phyloP scores from a whole-genome alignment of 345 rosid species.

The Passiflora organensis region DNA sequence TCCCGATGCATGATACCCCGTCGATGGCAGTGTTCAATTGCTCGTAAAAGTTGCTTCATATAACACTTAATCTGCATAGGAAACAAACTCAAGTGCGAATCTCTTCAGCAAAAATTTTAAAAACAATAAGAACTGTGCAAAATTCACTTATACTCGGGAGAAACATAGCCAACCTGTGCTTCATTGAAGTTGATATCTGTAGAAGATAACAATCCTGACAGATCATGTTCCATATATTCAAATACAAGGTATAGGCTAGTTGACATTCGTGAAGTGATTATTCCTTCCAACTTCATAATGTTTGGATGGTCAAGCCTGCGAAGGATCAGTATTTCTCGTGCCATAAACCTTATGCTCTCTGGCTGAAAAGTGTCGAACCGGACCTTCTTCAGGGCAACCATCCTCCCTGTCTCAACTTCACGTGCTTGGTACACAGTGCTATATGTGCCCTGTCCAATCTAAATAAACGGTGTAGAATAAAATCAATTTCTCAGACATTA shows the following conservation, averaged over 20 bases:
- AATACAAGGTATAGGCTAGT: slow-evolving; percentile 65
- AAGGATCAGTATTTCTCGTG: slow-evolving; percentile 65
- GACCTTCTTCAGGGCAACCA: slow-evolving; percentile 77
- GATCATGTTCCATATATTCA: slow-evolving; percentile 86
- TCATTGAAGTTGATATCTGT: slow-evolving; percentile 55
- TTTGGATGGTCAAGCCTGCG: slow-evolving; percentile 80
- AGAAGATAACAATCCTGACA: slow-evolving; percentile 55
- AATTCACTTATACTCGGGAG: background rate
- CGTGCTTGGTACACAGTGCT: slow-evolving; percentile 76
- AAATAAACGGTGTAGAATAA: slow-evolving; percentile 9
- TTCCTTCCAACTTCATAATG: slow-evolving; percentile 61
- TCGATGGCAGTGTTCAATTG: slow-evolving; percentile 68
- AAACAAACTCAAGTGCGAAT: too few species aligned
- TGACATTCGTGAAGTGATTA: slow-evolving; percentile 59
- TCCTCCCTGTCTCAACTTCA: slow-evolving; percentile 58
- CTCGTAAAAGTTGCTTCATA: slow-evolving; percentile 65
- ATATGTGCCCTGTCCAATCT: slow-evolving; percentile 92
- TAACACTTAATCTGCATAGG: slow-evolving; percentile 59
- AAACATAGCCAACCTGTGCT: slow-evolving; percentile 41
- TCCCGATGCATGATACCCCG: slow-evolving; percentile 72
- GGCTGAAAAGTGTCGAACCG: slow-evolving; percentile 65
- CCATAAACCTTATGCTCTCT: slow-evolving; percentile 77
- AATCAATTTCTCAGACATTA: slow-evolving; percentile 9
- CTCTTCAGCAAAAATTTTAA: slow-evolving; percentile 1
- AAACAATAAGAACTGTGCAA: background rate